Evolutionary conservation across 2,329 filamentous ascomycete genomes (phyloP), one percentile per base, ranked within the genome.

Genomic region (Fusarium heterosporum): DNA sequence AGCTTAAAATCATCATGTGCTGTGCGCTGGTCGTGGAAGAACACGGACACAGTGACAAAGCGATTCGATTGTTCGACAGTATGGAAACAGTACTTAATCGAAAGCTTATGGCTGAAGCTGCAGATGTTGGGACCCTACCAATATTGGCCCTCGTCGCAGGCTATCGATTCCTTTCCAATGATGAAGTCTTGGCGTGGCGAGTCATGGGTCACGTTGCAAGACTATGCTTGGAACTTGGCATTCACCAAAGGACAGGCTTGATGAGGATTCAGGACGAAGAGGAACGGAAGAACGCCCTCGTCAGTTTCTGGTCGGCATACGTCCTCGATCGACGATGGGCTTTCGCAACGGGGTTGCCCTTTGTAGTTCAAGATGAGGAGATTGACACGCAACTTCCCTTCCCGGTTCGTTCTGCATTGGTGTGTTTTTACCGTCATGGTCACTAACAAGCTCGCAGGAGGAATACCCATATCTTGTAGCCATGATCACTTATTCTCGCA

Each of bases 291-390:
- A 84, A 87, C 49, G 89, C 91, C 0, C 84, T 92, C 28, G 87
- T 90, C 48, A 87, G 92, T 14, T 97, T 96, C 77, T 97, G 93
- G 94, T 89, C 90, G 2, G 89, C 93, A 17, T 97, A 96, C 73
- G 89, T 93, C 6, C 82, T 97, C 38, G 94, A 97, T 75, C 85
- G 93, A 38, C 85, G 93, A 49, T 97, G 93, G 93, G 93, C 91
- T 66, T 93, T 97, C 70, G 92, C 90, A n/a, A 94, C 92, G 0
- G 93, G 93, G 1, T 85, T 97, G 76, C 93, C 93, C 1, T 97
- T 93, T 79, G 90, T 92, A 4, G 83, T 97, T 34, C 90, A 95
- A 68, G 93, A 97, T 73, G 87, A 91, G 16, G 93, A 97, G 74
- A 92, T 97, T 61, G 93, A 97, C 72, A 87, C 90, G 0, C 85